Conservation (phyloP, 495 filamentous ascomycete species). For the Melanomma pulvis-pyrius region DNA sequence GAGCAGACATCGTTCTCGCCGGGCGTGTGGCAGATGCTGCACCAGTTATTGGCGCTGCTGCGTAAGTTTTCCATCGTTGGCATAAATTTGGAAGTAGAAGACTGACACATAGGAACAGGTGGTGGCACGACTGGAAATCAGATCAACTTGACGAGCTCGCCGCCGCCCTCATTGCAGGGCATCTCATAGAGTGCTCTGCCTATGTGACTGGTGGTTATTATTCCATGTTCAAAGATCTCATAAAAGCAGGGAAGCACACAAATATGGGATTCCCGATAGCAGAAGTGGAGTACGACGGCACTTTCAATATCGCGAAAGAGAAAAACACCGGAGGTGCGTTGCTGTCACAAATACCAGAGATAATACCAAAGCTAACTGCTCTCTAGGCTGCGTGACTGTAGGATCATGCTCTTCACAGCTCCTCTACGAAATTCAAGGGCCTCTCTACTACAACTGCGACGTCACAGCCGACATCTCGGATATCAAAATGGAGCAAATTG, state of each 20-base stretch:
- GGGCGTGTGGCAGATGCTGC: slow-evolving; percentile 42
- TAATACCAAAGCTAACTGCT: neutral
- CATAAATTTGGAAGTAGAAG: neutral
- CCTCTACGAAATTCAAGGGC: slow-evolving; percentile 45
- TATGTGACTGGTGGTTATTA: slow-evolving; percentile 41
- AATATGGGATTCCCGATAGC: slow-evolving; percentile 43
- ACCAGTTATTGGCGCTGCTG: slow-evolving; percentile 41
- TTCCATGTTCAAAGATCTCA: slow-evolving; percentile 38
- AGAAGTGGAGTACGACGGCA: slow-evolving; percentile 35
- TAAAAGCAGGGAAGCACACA: slow-evolving; percentile 28
- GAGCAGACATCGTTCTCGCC: slow-evolving; percentile 43
- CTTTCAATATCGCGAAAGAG: slow-evolving; percentile 36
- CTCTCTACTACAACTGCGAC: slow-evolving; percentile 42
- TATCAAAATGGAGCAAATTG: slow-evolving; percentile 43
- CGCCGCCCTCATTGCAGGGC: slow-evolving; percentile 39
- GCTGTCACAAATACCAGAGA: neutral
- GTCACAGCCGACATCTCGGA: slow-evolving; percentile 44
- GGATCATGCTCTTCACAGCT: slow-evolving; percentile 38
- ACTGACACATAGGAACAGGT: slow-evolving; percentile 13
- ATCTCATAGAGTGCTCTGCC: slow-evolving; percentile 41
- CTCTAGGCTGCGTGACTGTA: slow-evolving; percentile 29
- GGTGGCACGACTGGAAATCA: slow-evolving; percentile 42
- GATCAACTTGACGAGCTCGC: slow-evolving; percentile 39
- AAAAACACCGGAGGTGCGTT: slow-evolving; percentile 32
- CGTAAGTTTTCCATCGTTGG: slow-evolving; percentile 16